Evolutionary conservation across 768 basidiomycete species (phyloP).

Genomic region (Tricholoma terreum): DNA sequence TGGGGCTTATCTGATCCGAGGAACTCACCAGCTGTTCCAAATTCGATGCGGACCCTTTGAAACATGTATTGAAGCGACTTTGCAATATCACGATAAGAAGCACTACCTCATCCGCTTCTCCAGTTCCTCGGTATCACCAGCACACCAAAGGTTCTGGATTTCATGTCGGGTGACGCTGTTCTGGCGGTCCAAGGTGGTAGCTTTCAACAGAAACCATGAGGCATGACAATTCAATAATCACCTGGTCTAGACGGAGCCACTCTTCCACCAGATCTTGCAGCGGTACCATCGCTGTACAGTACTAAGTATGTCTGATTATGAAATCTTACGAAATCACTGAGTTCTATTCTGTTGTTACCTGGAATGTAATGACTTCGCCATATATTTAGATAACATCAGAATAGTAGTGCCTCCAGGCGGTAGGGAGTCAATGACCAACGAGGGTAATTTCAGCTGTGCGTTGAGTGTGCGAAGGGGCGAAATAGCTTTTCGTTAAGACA

Average conservation of each 20-base stretch:
- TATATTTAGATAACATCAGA: not conserved
- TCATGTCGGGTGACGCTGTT: conserved; percentile 49
- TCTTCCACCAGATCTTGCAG: conserved; percentile 39
- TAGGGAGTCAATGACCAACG: not conserved
- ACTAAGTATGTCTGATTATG: no score
- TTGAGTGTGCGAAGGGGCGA: not conserved
- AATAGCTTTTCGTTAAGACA: not conserved
- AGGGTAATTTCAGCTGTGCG: not conserved
- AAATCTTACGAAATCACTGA: no score
- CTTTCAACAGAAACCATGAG: not conserved
- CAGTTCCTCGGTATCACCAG: conserved; percentile 43
- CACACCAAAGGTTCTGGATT: conserved; percentile 44
- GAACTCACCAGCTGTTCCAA: conserved; percentile 76
- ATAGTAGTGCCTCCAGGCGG: not conserved
- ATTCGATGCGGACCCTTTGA: conserved; percentile 67
- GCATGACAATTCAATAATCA: conserved; percentile 8
- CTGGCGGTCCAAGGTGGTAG: conserved; percentile 26
- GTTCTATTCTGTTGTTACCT: no score
- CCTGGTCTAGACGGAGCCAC: conserved; percentile 38
- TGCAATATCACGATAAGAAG: not conserved
- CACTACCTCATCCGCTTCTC: conserved; percentile 56
- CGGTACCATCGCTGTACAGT: conserved; percentile 17
- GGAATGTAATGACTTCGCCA: not conserved
- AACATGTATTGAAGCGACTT: not conserved
- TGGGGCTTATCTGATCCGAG: not conserved